These are phyloP conservation scores for Carallia brachiata DNA, from an alignment of 345 rosid species.

Conservation along the genomic window DNA sequence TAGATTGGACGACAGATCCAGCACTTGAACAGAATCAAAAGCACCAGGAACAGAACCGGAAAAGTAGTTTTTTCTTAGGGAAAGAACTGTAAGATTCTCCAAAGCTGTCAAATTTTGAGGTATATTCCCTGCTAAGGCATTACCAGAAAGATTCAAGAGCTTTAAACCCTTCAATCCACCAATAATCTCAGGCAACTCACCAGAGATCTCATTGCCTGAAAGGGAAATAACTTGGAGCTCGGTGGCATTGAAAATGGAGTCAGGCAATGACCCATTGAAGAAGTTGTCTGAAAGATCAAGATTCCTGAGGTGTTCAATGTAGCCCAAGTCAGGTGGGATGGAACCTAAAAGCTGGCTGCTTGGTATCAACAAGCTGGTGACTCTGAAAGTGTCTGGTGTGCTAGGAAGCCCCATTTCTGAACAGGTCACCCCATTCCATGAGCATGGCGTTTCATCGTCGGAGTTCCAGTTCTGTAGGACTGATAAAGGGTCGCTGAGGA, in stretches of 20 bases:
- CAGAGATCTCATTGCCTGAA: conserved; percentile 57
- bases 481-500: conserved; percentile 62
- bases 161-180: conserved; percentile 41
- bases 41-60: conserved; percentile 58
- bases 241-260: conserved; percentile 48
- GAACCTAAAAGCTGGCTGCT: conserved; percentile 63
- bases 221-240: conserved; percentile 54
- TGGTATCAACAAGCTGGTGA: conserved; percentile 58
- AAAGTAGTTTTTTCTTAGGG: conserved; percentile 59
- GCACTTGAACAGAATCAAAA: conserved; percentile 46
- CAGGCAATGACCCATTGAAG: conserved; percentile 66
- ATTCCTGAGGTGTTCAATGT: conserved; percentile 42
- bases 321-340: conserved; percentile 47
- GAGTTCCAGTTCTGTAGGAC: conserved; percentile 63
- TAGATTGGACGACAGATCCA: conserved; percentile 84
- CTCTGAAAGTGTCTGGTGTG: conserved; percentile 54
- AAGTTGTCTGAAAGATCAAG: conserved; percentile 70
- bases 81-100: conserved; percentile 58
- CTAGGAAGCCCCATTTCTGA: conserved; percentile 36
- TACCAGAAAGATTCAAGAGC: conserved; percentile 71
- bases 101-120: conserved; percentile 49
- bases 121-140: conserved; percentile 63
- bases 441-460: conserved; percentile 64
- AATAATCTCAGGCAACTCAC: conserved; percentile 52
- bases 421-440: conserved; percentile 73